Conservation (phyloP, 768 basidiomycete species). For the Pulveroboletus sp. region DNA sequence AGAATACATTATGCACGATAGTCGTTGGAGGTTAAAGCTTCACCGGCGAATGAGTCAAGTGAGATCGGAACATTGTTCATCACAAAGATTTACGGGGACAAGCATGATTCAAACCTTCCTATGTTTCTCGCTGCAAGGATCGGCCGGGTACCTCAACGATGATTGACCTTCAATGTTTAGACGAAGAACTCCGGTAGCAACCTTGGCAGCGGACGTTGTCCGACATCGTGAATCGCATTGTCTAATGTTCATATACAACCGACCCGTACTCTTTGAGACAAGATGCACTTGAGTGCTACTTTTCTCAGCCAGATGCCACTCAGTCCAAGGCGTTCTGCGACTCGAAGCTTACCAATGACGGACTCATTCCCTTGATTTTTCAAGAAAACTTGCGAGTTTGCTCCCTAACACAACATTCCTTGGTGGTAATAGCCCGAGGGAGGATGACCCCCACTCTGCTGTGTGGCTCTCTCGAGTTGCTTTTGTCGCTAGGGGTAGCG, state of each 20-base stretch:
- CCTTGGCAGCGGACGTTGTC: constrained; percentile 32
- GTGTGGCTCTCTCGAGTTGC: constrained; percentile 47
- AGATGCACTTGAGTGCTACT: constrained; percentile 35
- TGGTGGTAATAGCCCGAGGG: too few species aligned
- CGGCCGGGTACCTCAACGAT: not conserved
- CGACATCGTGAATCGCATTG: constrained; percentile 32
- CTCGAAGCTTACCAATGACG: constrained; percentile 37
- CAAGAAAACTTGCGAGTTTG: constrained; percentile 37
- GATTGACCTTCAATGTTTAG: constrained; percentile 34
- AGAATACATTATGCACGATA: constrained; percentile 42
- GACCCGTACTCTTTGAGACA: constrained; percentile 19
- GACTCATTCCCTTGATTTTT: constrained; percentile 39
- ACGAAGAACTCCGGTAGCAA: constrained; percentile 42
- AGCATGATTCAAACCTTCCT: constrained; percentile 51
- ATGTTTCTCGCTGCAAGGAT: constrained; percentile 36
- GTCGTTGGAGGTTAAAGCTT: constrained; percentile 32
- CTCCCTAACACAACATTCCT: constrained; percentile 34
- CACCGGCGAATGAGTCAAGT: constrained; percentile 21
- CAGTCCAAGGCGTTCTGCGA: constrained; percentile 42
- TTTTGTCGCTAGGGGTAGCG: constrained; percentile 32
- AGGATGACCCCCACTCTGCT: too few species aligned
- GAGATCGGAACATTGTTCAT: constrained; percentile 30
- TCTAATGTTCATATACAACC: not conserved
- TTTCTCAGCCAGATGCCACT: constrained; percentile 29
- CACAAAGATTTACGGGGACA: constrained; percentile 40